Evolutionary conservation across 2,329 filamentous ascomycete species (phyloP), one percentile per base, ranked within the genome.

Genomic region (Alternaria solani): DNA sequence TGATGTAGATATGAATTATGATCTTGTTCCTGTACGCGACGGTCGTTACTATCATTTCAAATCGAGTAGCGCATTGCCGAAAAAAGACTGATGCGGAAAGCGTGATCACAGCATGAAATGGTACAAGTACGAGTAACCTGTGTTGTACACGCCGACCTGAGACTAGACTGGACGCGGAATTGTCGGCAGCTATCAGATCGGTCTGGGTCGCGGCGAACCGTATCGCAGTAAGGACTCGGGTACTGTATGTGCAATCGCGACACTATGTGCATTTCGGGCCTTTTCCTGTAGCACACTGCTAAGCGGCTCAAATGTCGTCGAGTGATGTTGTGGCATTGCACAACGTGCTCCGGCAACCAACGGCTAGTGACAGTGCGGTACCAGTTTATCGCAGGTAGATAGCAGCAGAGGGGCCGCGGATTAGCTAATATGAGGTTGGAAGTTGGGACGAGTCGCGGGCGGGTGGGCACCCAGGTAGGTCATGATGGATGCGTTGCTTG

Each of bases 381-480:
- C 46, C 39, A 54, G 46, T 51, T 38, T 47, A 46, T 56, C 44
- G 52, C 30, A 56, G 52, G 32, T 20, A 46, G 41, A 41, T 44
- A 51, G 47, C 39, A 49, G 28, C 39, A 49, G 23, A 55, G 25
- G 32, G 47, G 46, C 46, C 16, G 46, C 46, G 41, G 41, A 56
- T 57, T 60, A 60, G 46, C 26, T 60, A 51, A 51, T 46, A 28
- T 54, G 20, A 59, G n/a, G 51, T 46, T 39, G 34, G 16, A 36
- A 43, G 42, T 38, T 39, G 43, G 36, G 36, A 28, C 41, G 53
- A 30, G 43, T 48, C 43, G 36, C 28, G 43, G 26, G 20, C 38
- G 36, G 54, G 38, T 48, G 46, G 46, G 30, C 34, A 36, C 18
- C 32, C 12, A 4, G 23, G 46, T 30, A 23, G 18, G 38, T 12